Percentiles rank a stretch among this genome's conserved stretches.
Evolutionary conservation across 2,329 filamentous ascomycete genomes (phyloP).

Genomic region (Beauveria sp.): DNA sequence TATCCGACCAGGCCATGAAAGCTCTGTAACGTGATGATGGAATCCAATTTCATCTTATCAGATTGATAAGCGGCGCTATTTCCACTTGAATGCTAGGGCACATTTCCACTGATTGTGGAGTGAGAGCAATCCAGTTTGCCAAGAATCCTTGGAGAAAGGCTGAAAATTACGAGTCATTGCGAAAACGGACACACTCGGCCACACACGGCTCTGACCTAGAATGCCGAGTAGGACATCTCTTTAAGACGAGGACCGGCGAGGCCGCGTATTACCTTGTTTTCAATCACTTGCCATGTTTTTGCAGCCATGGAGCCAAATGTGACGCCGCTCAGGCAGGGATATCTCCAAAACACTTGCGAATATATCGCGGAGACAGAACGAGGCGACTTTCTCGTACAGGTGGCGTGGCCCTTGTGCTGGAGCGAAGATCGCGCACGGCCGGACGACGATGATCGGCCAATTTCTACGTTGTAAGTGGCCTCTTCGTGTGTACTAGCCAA

Average conservation of each 20-base stretch:
- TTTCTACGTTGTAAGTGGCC: constrained; percentile 21
- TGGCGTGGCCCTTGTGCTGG: constrained; percentile 25
- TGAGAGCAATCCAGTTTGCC: neutral
- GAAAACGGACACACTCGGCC: neutral
- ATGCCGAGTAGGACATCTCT: neutral
- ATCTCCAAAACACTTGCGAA: constrained; percentile 21
- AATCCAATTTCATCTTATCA: neutral
- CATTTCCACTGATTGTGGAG: neutral
- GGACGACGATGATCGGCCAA: constrained; percentile 14
- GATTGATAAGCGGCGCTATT: neutral
- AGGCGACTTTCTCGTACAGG: constrained; percentile 24
- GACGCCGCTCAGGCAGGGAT: neutral
- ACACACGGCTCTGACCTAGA: neutral
- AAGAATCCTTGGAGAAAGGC: neutral
- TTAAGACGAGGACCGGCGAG: neutral
- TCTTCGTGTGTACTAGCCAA: neutral
- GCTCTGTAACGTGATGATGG: neutral
- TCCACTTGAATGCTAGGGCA: neutral
- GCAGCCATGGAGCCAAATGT: neutral
- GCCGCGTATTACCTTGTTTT: too few relatives aligned
- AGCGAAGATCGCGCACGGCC: constrained; percentile 17
- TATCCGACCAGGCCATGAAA: neutral
- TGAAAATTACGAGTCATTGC: neutral
- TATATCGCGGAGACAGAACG: constrained; percentile 19
- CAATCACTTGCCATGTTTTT: neutral